Percentiles rank a stretch among this genome's conserved stretches.
phyloP scores from a whole-genome alignment of 306 rosid genomes.

The Quercus agrifolia region DNA sequence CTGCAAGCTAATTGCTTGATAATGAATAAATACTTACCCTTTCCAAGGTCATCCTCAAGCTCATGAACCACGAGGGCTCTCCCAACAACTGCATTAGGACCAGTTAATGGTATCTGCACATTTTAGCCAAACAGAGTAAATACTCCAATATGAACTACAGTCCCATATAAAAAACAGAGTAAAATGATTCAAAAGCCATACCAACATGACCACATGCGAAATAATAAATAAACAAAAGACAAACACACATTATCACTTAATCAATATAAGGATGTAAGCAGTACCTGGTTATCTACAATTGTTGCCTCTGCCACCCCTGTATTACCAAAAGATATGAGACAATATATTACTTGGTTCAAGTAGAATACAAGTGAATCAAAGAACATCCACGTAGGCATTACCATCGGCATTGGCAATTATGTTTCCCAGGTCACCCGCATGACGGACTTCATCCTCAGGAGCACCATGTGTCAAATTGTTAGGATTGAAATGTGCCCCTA shows the following conservation, averaged over 20 bases:
- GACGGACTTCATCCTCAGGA: conserved; percentile 86
- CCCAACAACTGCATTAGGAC: conserved; percentile 76
- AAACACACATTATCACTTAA: not conserved
- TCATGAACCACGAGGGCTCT: conserved; percentile 90
- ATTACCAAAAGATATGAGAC: conserved; percentile 10
- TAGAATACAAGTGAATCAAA: not conserved
- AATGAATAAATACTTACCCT: conserved; percentile 44
- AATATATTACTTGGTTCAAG: not conserved
- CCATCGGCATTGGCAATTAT: conserved; percentile 76
- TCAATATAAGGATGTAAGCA: conserved; percentile 4
- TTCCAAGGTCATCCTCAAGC: conserved; percentile 85
- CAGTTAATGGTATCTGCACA: conserved; percentile 65
- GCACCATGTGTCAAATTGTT: conserved; percentile 71
- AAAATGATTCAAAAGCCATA: not conserved
- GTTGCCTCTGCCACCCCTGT: conserved; percentile 75
- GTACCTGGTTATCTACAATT: conserved; percentile 74
- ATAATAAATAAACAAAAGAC: not conserved
- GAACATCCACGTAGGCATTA: conserved; percentile 20
- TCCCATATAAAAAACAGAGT: not conserved
- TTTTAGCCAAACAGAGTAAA: conserved; percentile 10
- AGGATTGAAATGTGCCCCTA: conserved; percentile 95
- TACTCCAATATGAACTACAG: conserved; percentile 1
- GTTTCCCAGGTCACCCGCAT: conserved; percentile 99
- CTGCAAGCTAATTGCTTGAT: not conserved
- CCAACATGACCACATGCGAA: not conserved